Evolutionary conservation across 345 rosid species (phyloP).

Genomic region (Populus pruinosa): DNA sequence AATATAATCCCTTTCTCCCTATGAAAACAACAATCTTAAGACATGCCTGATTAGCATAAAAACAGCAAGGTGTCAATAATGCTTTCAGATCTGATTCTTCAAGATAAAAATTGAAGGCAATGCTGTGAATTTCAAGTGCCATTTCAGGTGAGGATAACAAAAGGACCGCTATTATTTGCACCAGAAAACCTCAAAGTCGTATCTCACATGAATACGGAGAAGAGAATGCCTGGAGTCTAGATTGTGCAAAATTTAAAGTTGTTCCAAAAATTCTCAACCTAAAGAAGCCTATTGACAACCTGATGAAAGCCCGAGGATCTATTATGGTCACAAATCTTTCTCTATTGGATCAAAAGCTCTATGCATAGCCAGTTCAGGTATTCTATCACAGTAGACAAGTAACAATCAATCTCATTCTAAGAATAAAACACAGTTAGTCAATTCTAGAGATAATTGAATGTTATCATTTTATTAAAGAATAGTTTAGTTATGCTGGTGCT

Average conservation of each 20-base stretch:
- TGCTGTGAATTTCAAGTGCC: conserved; percentile 67
- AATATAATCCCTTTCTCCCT: conserved; percentile 62
- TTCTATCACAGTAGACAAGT: conserved; percentile 20
- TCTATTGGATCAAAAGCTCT: conserved; percentile 43
- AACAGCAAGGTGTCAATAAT: conserved; percentile 71
- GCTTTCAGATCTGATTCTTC: conserved; percentile 87
- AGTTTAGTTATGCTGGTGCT: neutral
- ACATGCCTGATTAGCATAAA: conserved; percentile 60
- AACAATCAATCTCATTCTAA: neutral
- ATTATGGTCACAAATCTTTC: conserved; percentile 52
- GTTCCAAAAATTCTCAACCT: conserved; percentile 68
- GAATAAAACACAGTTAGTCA: neutral
- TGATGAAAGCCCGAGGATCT: conserved; percentile 96
- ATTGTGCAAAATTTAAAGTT: conserved; percentile 36
- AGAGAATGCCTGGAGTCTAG: conserved; percentile 45
- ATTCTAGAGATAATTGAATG: neutral
- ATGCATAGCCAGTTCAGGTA: conserved; percentile 26
- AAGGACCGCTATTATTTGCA: conserved; percentile 67
- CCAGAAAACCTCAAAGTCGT: conserved; percentile 86
- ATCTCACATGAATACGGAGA: conserved; percentile 76
- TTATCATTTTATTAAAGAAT: neutral
- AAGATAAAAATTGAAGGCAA: conserved; percentile 81
- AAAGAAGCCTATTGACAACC: conserved; percentile 78
- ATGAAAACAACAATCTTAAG: conserved; percentile 66
- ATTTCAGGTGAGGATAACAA: conserved; percentile 68